Evolutionary conservation across 1,284 basidiomycete genomes (phyloP), one percentile per base, ranked within the genome.

Genomic region (Pseudozyma thailandica): DNA sequence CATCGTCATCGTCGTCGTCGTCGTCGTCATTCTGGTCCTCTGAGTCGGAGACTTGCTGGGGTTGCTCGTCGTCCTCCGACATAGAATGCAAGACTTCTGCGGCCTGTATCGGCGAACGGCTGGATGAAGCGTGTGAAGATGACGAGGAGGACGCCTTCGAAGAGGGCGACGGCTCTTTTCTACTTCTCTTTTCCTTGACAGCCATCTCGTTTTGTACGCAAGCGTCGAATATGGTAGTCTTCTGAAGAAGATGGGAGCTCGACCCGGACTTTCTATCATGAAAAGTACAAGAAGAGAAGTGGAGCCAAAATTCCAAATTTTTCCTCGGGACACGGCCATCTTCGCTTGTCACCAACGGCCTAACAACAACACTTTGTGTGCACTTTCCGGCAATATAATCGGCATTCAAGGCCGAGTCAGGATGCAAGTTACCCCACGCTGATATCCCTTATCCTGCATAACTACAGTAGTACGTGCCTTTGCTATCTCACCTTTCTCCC

Each of bases 301-400:
- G n/a, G 38, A 35, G 33, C 16, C 44, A 35, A 55, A 55, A 62
- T 60, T 56, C 56, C 56, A 56, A 60, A 66, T 41, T 42, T 60
- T 50, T 23, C n/a, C 9, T 60, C 57, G 57, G 63, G 44, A 60
- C 25, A 43, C 57, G 52, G 63, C 18, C 16, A 37, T 26, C 16
- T 16, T 7, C 13, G 6, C 3, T 6, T 16, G 4, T 5, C 2
- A 6, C 1, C 6, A 4, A 15, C 1, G 21, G n/a, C 38, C 31
- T 64, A 50, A 50, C 62, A 65, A 41, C 23, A 15, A 27, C 43
- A 27, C 43, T 28, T 46, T 30, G 20, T 6, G 42, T 20, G 23
- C n/a, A 23, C 12, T 31, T 39, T 27, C n/a, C 51, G 56, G 63
- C 38, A 43, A 51, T 25, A 46, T 60, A 39, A 15, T 18, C 57